Conservation (phyloP, 164 flowering plant genomes). For the Vitis labrusca region DNA sequence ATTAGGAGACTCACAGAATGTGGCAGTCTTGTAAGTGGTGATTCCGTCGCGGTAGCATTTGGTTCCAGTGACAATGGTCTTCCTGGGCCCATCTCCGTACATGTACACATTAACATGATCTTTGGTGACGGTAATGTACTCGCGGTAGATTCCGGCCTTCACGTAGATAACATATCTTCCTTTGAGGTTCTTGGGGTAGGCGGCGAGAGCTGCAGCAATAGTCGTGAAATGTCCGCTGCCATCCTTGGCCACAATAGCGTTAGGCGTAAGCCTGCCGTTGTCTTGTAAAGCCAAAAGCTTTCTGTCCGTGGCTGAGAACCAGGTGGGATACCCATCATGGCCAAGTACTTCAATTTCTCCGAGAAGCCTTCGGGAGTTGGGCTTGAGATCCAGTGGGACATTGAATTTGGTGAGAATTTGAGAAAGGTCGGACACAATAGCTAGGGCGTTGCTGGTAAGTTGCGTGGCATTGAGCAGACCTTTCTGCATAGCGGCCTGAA, state of each 20-base stretch:
- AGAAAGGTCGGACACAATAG: constrained; percentile 20
- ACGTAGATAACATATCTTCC: constrained; percentile 42
- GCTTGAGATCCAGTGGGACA: constrained; percentile 5
- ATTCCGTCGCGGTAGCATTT: constrained; percentile 19
- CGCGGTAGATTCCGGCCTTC: constrained; percentile 53
- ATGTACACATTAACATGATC: constrained; percentile 27
- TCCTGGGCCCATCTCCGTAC: constrained; percentile 54
- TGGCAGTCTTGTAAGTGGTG: constrained; percentile 32
- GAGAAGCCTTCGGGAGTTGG: constrained; percentile 9
- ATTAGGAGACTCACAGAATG: constrained; percentile 29
- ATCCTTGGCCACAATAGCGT: constrained; percentile 59
- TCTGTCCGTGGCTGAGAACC: constrained; percentile 38
- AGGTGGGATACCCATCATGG: constrained; percentile 30
- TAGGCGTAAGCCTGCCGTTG: constrained; percentile 21
- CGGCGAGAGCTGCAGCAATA: constrained; percentile 40
- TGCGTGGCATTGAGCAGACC: constrained; percentile 23
- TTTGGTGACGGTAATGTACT: constrained; percentile 22
- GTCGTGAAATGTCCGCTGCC: constrained; percentile 56
- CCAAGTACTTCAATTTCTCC: background rate
- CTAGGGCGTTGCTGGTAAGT: constrained; percentile 38
- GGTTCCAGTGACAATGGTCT: constrained; percentile 41
- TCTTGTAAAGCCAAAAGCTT: constrained; percentile 21
- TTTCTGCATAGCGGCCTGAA: constrained; percentile 3
- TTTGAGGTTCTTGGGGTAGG: constrained; percentile 28
- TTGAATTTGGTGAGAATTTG: constrained; percentile 10